A percentile compares a stretch with the other conserved stretches of the same genome.
phyloP scores from a whole-genome alignment of 2,329 filamentous ascomycete species.

The Xylariaceae sp. region DNA sequence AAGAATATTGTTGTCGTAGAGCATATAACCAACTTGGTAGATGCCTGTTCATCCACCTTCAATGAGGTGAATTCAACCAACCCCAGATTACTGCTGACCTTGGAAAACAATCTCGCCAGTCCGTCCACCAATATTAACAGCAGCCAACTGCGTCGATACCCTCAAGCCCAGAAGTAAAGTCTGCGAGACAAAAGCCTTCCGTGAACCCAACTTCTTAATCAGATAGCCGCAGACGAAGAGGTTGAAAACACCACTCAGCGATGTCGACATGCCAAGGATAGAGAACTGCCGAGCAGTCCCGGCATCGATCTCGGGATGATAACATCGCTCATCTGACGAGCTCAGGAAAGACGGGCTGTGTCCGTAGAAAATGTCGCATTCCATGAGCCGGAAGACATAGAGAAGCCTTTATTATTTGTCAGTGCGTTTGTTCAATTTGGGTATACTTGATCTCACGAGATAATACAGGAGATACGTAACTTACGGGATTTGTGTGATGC shows the following conservation, averaged over 20 bases:
- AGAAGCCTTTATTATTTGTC: constrained; percentile 37
- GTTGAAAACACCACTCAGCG: constrained; percentile 59
- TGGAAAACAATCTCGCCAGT: constrained; percentile 65
- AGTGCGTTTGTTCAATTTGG: background rate
- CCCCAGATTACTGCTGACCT: constrained; percentile 1
- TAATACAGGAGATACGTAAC: background rate
- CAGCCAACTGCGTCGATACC: constrained; percentile 58
- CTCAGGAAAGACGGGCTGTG: constrained; percentile 47
- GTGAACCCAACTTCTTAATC: constrained; percentile 61
- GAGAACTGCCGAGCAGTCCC: constrained; percentile 58
- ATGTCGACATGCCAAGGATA: constrained; percentile 63
- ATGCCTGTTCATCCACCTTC: background rate
- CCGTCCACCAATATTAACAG: constrained; percentile 55
- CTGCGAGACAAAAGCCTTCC: constrained; percentile 56
- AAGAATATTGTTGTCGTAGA: no score
- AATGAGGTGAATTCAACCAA: background rate
- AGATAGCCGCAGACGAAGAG: constrained; percentile 62
- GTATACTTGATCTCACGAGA: background rate
- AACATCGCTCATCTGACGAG: constrained; percentile 48
- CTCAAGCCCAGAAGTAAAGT: constrained; percentile 60
- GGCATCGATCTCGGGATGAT: constrained; percentile 56
- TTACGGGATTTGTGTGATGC: constrained; percentile 32
- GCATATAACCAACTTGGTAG: background rate
- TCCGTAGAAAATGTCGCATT: constrained; percentile 64
- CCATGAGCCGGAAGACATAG: constrained; percentile 67